Conservation (phyloP, 106 monocot genomes). For the Dendrobium chrysotoxum region DNA sequence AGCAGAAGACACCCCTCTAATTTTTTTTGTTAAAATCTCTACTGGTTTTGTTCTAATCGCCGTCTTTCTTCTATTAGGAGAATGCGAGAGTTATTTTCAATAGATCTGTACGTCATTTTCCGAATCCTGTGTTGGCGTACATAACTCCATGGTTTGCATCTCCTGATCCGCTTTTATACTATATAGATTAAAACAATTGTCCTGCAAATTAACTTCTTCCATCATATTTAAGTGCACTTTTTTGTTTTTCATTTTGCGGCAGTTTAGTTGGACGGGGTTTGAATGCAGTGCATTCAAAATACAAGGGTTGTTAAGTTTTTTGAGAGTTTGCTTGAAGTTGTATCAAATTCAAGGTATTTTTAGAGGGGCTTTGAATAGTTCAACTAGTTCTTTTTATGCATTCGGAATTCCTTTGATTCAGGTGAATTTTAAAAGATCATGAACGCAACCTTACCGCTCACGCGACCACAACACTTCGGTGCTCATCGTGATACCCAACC, state of each 20-base stretch:
- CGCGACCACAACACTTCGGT: too few relatives aligned
- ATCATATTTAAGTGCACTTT: background rate
- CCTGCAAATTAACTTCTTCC: background rate
- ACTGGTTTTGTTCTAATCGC: background rate
- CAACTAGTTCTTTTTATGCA: too few relatives aligned
- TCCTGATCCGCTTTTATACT: background rate
- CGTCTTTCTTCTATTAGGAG: slow-evolving; percentile 27
- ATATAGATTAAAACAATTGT: background rate
- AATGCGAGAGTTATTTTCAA: slow-evolving; percentile 41
- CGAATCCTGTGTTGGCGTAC: slow-evolving; percentile 77
- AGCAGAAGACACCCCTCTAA: background rate
- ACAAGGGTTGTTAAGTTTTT: too few relatives aligned
- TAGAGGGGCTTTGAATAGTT: too few relatives aligned
- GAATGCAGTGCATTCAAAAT: too few relatives aligned
- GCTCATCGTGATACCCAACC: too few relatives aligned
- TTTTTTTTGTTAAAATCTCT: background rate
- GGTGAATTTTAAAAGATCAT: too few relatives aligned
- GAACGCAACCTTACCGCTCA: too few relatives aligned
- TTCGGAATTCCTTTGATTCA: too few relatives aligned
- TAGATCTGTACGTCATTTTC: slow-evolving; percentile 45
- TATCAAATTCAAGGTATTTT: too few relatives aligned
- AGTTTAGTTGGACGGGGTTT: too few relatives aligned
- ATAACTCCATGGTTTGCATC: slow-evolving; percentile 77
- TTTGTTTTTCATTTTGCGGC: background rate
- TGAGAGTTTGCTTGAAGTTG: too few relatives aligned